Evolutionary conservation across 2,329 filamentous ascomycete species (phyloP).

Genomic region (Aureobasidium sp.): DNA sequence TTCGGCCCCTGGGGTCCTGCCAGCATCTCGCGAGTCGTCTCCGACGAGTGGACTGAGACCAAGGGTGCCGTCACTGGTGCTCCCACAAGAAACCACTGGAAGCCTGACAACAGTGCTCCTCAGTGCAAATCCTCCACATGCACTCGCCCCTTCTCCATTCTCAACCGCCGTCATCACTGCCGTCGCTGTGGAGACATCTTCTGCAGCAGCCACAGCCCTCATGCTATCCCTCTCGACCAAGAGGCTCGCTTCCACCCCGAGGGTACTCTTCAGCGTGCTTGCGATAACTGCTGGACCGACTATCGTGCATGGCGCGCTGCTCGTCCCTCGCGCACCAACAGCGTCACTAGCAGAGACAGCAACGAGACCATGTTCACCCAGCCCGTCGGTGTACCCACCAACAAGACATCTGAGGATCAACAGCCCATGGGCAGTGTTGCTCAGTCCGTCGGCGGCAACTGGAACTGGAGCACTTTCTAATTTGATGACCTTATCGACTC

Average conservation of each 20-base stretch:
- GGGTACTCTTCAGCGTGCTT: conserved; percentile 56
- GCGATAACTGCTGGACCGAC: conserved; percentile 61
- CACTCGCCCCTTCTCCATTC: conserved; percentile 63
- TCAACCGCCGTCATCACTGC: conserved; percentile 71
- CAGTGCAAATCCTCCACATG: conserved; percentile 66
- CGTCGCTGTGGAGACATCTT: conserved; percentile 76
- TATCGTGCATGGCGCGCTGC: conserved; percentile 57
- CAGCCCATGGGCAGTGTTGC: conserved; percentile 41
- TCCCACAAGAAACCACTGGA: conserved; percentile 70
- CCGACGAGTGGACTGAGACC: conserved; percentile 52
- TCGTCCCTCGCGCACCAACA: conserved; percentile 49
- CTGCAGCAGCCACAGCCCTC: conserved; percentile 62
- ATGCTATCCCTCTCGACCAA: conserved; percentile 64
- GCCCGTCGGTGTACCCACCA: conserved; percentile 10
- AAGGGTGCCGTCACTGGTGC: conserved; percentile 56
- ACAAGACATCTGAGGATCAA: conserved; percentile 12
- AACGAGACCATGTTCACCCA: conserved; percentile 2
- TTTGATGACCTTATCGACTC: conserved; percentile 6
- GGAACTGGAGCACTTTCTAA: conserved; percentile 74
- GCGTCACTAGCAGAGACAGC: conserved; percentile 26
- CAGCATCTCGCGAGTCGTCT: conserved; percentile 42
- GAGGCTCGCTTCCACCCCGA: conserved; percentile 69
- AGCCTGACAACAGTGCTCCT: conserved; percentile 61
- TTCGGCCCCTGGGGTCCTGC: conserved; percentile 21
- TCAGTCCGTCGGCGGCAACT: conserved; percentile 61